Percentiles rank a stretch among this genome's conserved stretches.
Evolutionary conservation across 1,284 basidiomycete genomes (phyloP).

Genomic region (Meripilus lineatus): DNA sequence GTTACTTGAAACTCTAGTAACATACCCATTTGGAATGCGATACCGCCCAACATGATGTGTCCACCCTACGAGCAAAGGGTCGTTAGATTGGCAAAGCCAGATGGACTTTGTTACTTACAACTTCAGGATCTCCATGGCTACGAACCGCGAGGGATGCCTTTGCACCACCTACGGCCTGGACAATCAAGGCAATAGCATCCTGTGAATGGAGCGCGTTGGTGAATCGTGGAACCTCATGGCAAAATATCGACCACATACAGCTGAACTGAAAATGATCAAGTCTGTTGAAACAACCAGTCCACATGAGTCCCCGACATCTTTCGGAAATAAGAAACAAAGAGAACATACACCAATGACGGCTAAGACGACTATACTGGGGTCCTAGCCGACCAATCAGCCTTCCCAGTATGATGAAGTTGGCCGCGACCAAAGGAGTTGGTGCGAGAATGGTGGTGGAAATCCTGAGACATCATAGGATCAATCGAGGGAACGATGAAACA

Average conservation of each 20-base stretch:
- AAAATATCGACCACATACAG: slow-evolving; percentile 26
- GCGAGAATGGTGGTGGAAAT: slow-evolving; percentile 42
- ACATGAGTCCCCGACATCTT: not conserved
- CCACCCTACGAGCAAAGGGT: slow-evolving; percentile 30
- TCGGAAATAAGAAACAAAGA: slow-evolving; percentile 15
- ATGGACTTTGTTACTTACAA: not conserved
- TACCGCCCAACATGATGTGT: slow-evolving; percentile 50
- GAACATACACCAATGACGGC: slow-evolving; percentile 21
- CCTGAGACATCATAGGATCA: slow-evolving; percentile 23
- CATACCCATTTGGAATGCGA: slow-evolving; percentile 42
- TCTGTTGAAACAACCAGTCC: slow-evolving; percentile 31
- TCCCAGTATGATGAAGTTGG: slow-evolving; percentile 50
- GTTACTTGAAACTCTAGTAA: too few species aligned
- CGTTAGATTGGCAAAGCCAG: not conserved
- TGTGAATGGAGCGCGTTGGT: slow-evolving; percentile 14
- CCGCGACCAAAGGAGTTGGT: slow-evolving; percentile 51
- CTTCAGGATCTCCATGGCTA: slow-evolving; percentile 14
- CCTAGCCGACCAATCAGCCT: slow-evolving; percentile 40
- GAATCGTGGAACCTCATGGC: not conserved
- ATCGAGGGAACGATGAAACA: not conserved
- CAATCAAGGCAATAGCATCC: slow-evolving; percentile 47
- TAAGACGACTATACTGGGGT: slow-evolving; percentile 42
- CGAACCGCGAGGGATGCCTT: slow-evolving; percentile 36
- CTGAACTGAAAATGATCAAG: slow-evolving; percentile 42
- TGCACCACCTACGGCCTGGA: slow-evolving; percentile 53